Evolutionary conservation across 495 filamentous ascomycete genomes (phyloP), one percentile per base, ranked within the genome.

Genomic region (Usnea hakonensis): DNA sequence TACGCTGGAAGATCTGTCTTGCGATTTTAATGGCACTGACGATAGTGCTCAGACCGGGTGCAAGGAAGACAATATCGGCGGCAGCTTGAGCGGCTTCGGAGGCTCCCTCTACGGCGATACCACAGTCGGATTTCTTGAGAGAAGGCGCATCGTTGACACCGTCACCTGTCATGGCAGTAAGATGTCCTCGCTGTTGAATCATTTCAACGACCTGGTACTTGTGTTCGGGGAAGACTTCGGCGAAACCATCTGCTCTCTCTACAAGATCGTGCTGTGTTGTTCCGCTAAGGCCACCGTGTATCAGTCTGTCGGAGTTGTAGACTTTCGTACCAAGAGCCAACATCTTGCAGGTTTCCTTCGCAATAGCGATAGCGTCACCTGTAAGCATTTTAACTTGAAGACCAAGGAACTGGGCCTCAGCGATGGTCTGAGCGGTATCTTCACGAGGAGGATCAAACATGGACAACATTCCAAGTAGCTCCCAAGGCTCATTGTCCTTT

Each of bases 181-280:
- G 81, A 81, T 95, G 93, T 68, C 92, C 92, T 81, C 92, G 89
- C 77, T 96, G 89, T 77, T 97, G 92, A 35, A 97, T 86, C 78
- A 96, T 95, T 75, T 95, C 89, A 67, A 97, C 92, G 70, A 97
- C 92, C 67, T 95, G 91, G 77, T 93, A 95, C 81, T 97, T 97
- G 80, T 97, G 92, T 76, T 97, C 90, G 61, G 92, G 92, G 81
- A 95, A 97, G 46, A 96, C 92, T 75, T 96, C 92, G 68, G 88
- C 88, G 52, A 70, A 70, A 38, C 86, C 86, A 73, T 89, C 86
- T 64, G 86, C 86, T 70, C 85, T 84, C 76, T 89, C 86, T 65
- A 87, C 85, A 38, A 89, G 81, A 71, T 89, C 86, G 77, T 89
- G 84, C 77, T 88, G 85, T 64, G 84, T 85, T 57, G 85, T 85